Evolutionary conservation across 768 basidiomycete species (phyloP), one percentile per base, ranked within the genome.

Genomic region (Trametes coccinea): DNA sequence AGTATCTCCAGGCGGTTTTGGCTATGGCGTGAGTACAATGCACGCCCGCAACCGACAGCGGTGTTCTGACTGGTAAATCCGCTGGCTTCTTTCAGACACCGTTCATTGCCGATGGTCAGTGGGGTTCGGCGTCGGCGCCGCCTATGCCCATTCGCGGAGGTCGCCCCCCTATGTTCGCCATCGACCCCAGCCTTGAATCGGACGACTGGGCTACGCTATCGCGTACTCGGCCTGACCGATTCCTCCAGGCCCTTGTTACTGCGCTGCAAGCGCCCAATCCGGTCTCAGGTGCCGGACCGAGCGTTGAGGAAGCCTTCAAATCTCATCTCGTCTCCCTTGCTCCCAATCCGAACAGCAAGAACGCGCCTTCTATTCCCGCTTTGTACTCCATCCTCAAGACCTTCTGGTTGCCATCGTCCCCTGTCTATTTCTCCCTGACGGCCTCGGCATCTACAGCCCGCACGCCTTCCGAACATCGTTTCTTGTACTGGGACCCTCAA

Each of bases 401-500:
- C 0, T 92, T 93, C 65, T 92, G 91, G 91, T 78, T 93, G 13
- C 90, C 90, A 0, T 85, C 85, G 0, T 90, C 89, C 0, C 90
- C 91, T 0, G 79, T 85, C 0, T 92, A 90, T 68, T 89, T 91
- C 65, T 84, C 86, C 0, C 78, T 91, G 41, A 91, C 90, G 9
- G 88, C 88, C 29, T 90, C 89, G 1, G 81, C 88, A 0, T 84
- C 85, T 9, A 83, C 81, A 6, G 78, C 86, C 10, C 85, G 89
- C 41, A 88, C 84, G 0, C 85, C 87, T 2, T 86, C 87, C 5
- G 85, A 90, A 56, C 87, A 92, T 64, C 84, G 83, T 3, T 93
- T 93, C 74, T 76, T 93, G n/a, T 93, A 90, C 66, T 93, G 91
- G 91, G 91, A 93, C 62, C 91, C 91, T 0, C 85, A 87, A 51